Base-by-base conservation (phyloP, 2,329 filamentous ascomycete genomes). In the Helotiales sp. region DNA sequence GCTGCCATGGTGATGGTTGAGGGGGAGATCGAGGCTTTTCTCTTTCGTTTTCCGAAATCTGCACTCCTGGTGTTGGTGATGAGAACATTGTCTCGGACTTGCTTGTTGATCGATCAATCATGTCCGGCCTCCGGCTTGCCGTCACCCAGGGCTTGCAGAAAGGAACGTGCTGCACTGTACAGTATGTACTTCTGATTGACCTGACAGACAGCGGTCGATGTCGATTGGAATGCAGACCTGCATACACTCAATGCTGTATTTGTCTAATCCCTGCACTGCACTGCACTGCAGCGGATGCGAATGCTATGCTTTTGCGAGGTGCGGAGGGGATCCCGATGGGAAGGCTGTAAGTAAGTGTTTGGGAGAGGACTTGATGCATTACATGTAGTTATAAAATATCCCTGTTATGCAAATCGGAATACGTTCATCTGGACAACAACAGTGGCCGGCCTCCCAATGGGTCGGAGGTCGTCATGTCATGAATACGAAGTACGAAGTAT, bases 171-270 rank as follows among this genome's bases (percentile, higher is more conserved):
- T 60, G 17, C n/a, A n/a, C n/a, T n/a, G n/a, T n/a, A n/a, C n/a
- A n/a, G n/a, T n/a, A n/a, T n/a, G n/a, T n/a, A n/a, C n/a, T n/a
- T n/a, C n/a, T 13, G 24, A 6, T 13, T 45, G 37, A 45, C 34
- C 24, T 20, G 37, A 28, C 37, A 45, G 57, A 60, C 57, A 20
- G 57, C 57, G 57, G 26, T 60, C 37, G 37, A 60, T 40, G 43
- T 45, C 24, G 57, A 45, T 28, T 45, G 34, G 37, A 45, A 20
- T 43, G 34, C n/a, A 43, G 13, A 15, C 28, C n/a, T 55, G 15
- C 34, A 45, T n/a, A 10, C n/a, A 55, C 28, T 60, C 57, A 60
- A 60, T 60, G n/a, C n/a, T n/a, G n/a, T n/a, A 60, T 45, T 28
- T 45, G 24, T 47, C 37, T 47, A 47, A 37, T 43, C 57, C 57